Evolutionary conservation across 2,329 filamentous ascomycete genomes (phyloP).

Genomic region (Alternaria metachromatica): DNA sequence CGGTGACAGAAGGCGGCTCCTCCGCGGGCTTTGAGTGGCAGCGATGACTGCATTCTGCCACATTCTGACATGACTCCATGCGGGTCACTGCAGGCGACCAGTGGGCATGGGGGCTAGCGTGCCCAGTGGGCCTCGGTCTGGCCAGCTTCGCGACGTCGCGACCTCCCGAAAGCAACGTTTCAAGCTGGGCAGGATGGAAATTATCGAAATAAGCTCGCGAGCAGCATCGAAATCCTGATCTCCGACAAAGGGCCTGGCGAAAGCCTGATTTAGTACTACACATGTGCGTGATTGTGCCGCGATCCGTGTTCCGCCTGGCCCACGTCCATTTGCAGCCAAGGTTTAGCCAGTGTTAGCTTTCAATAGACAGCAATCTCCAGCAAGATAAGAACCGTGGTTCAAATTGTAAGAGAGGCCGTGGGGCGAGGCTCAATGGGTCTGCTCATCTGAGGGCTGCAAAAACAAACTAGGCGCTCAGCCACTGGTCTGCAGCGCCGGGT

Average conservation of each 20-base stretch:
- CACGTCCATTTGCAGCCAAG: not conserved
- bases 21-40: conserved; percentile 24
- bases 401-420: conserved; percentile 4
- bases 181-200: conserved; percentile 19
- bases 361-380: conserved; percentile 1
- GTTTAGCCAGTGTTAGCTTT: not conserved
- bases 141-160: conserved; percentile 19
- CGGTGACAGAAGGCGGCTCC: conserved; percentile 22
- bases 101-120: conserved; percentile 29
- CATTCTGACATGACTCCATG: conserved; percentile 29
- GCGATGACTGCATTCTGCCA: conserved; percentile 31
- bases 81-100: conserved; percentile 29
- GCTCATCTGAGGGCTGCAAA: conserved; percentile 15
- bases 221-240: conserved; percentile 8
- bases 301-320: not conserved
- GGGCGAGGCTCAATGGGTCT: conserved; percentile 13
- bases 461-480: conserved; percentile 27
- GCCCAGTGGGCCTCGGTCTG: conserved; percentile 21
- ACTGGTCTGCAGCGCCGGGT: conserved; percentile 13
- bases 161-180: conserved; percentile 23
- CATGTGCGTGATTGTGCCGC: not conserved
- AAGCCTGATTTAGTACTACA: not conserved
- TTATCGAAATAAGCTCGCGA: conserved; percentile 5
- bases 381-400: conserved; percentile 15
- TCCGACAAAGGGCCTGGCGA: not conserved